A percentile compares a stretch with the other conserved stretches of the same genome.
phyloP scores from a whole-genome alignment of 1,139 yeast genomes.

The Sugiyamaella grinbergsii region DNA sequence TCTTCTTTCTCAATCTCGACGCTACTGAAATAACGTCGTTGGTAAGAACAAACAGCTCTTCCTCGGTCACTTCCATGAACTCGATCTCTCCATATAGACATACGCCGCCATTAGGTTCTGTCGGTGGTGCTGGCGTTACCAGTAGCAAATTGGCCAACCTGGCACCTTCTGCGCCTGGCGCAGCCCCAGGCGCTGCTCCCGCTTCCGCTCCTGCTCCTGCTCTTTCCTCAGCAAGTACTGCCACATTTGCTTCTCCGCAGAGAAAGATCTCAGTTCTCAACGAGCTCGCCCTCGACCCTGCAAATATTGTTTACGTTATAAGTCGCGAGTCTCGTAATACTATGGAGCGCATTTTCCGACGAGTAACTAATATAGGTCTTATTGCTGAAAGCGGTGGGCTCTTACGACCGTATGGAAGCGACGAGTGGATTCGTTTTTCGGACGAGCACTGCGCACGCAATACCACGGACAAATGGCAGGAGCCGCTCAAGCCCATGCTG shows the following conservation, averaged over 20 bases:
- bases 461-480: constrained; percentile 61
- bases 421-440: constrained; percentile 66
- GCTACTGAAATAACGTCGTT: constrained; percentile 16
- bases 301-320: constrained; percentile 69
- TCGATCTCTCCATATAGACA: constrained; percentile 4
- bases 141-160: neutral
- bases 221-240: no score
- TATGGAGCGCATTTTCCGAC: constrained; percentile 66
- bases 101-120: constrained; percentile 3
- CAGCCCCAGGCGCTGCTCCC: neutral
- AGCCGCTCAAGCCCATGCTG: constrained; percentile 59
- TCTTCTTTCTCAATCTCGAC: constrained; percentile 42
- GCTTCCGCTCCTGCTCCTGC: no score
- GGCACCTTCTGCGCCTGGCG: neutral
- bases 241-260: constrained; percentile 38
- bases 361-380: constrained; percentile 71
- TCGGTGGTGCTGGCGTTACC: constrained; percentile 1
- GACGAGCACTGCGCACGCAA: constrained; percentile 44
- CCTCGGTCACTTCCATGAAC: constrained; percentile 6
- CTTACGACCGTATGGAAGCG: constrained; percentile 46
- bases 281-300: constrained; percentile 53
- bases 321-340: constrained; percentile 65
- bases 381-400: constrained; percentile 90
- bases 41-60: constrained; percentile 12
- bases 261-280: constrained; percentile 44